Base-by-base conservation (phyloP, 805 yeast species). In the Sungouiozyma intestinalis region DNA sequence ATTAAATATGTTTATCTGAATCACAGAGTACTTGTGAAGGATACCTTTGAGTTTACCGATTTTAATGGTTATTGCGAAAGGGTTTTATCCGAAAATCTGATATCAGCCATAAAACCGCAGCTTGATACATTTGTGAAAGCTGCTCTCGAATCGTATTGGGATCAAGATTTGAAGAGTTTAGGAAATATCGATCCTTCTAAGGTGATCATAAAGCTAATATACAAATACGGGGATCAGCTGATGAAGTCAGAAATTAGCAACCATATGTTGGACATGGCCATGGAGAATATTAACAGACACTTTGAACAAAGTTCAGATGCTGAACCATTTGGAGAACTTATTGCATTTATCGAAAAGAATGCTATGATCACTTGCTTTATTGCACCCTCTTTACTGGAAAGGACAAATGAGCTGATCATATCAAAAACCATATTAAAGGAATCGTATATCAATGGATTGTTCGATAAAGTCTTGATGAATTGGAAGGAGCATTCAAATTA, bases 1-100 rank as follows among this genome's bases (percentile, higher is more conserved):
- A 27, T 47, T 3, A 40, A 39, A 7, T 51, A 49, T 38, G 21
- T 42, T 14, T 35, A 36, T 14, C 17, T 17, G 15, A 51, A 51
- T 39, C 46, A 43, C 36, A 46, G 47, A 3, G 16, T 24, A 16
- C 16, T 48, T 1, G 17, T 40, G 16, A 44, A 44, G 16, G 46
- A 46, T 14, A 31, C 42, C 4, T 27, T 41, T 4, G 35, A 38
- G n/a, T 36, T 32, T 3, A 15, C 35, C n/a, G 31, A 36, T 7
- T 17, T 45, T 4, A 11, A 19, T 3, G 44, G 41, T 4, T 45
- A 41, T 29, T 38, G 35, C 4, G 38, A 39, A 17, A 16, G 4
- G 17, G 4, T 39, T 14, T 15, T 39, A 16, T 15, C 4, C 21
- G 29, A 24, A 24, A 24, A 24, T 24, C 6, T 24, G 11, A 24